A percentile compares a stretch with the other conserved stretches of the same genome.
phyloP scores from a whole-genome alignment of 257 asterid species.

The Solanum pimpinellifolium region DNA sequence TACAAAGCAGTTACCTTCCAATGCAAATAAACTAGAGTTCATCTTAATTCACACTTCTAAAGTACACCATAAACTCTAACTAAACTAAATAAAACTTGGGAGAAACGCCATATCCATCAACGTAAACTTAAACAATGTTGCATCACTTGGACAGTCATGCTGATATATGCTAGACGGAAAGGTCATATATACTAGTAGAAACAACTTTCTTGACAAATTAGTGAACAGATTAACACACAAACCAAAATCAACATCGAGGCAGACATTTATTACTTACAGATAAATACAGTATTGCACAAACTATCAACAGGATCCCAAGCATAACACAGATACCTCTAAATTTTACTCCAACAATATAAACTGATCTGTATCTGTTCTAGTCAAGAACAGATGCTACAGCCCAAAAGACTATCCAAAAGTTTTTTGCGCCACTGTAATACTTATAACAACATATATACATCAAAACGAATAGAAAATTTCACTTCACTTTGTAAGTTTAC shows the following conservation, averaged over 20 bases:
- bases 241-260: neutral
- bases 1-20: neutral
- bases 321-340: neutral
- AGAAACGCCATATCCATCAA: neutral
- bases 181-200: neutral
- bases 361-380: neutral
- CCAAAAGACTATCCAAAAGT: neutral
- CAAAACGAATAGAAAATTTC: neutral
- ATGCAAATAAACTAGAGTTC: neutral
- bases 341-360: neutral
- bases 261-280: neutral
- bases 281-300: neutral
- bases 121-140: neutral
- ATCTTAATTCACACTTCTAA: neutral
- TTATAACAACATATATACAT: neutral
- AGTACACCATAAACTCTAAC: neutral
- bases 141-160: neutral
- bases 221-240: neutral
- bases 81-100: neutral
- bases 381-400: neutral
- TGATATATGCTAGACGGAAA: neutral
- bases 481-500: neutral
- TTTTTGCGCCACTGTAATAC: neutral
- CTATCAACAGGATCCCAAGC: neutral
- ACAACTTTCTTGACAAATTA: neutral